Base-by-base conservation (phyloP, 257 asterid species). In the Vinca minor region DNA sequence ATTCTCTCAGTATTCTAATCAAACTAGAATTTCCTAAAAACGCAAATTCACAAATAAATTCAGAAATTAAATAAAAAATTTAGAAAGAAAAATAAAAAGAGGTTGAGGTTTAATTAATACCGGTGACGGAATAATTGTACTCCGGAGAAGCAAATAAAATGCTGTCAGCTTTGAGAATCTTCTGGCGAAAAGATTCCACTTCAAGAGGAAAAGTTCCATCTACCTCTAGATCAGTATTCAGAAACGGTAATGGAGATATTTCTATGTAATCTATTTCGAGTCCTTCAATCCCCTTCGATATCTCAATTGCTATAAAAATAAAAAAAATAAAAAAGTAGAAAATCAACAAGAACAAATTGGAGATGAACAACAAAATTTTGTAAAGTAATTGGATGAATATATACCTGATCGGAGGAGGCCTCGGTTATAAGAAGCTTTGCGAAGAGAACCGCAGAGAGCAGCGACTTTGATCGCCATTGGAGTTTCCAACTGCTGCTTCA, bases 141-240 rank as follows among this genome's bases (percentile, higher is more conserved):
- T 91, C 98, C 0, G 96, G 98, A 4, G 98, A 86, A 35, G 95
- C 96, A 57, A 91, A 91, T 44, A 88, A 84, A 8, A 79, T 15
- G 71, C 91, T 70, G 59, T 91, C 95, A 41, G 96, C 96, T 38
- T 83, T 80, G 46, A 64, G 75, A 70, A 91, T 88, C 87, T 91
- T 86, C 74, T 78, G 73, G 62, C 98, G 80, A 59, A 91, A 91
- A 32, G 82, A 82, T 81, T 91, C 96, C 2, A 91, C 95, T 2
- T n/a, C 93, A 0, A 81, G 76, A 0, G 96, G 98, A 69, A 48
- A 88, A 3, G 85, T 82, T 17, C 91, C 98, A 60, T 82, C 62
- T 15, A 79, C 85, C 75, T 86, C 96, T 8, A 91, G 92, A 76
- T 91, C 98, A 18, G 94, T 83, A 79, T 91, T 88, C 55, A 85